These are phyloP conservation scores for Chytridiales sp. DNA, from an alignment of 371 early-diverging fungal genomes.

Conservation along the genomic window DNA sequence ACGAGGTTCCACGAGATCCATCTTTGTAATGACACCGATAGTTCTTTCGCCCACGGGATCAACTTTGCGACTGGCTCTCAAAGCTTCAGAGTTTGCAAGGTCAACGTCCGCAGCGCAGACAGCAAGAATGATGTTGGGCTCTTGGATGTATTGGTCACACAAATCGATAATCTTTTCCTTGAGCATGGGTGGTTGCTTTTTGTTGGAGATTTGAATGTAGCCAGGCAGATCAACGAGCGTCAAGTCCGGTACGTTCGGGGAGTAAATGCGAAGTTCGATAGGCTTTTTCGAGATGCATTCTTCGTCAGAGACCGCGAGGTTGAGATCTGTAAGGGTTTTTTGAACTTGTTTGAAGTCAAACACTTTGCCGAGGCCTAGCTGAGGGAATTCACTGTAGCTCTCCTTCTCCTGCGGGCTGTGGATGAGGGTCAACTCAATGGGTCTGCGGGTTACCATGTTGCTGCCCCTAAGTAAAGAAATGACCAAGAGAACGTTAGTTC, in stretches of 20 bases:
- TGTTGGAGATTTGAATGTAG: slow-evolving; percentile 94
- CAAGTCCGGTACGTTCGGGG: slow-evolving; percentile 93
- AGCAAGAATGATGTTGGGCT: slow-evolving; percentile 95
- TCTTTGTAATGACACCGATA: slow-evolving; percentile 98
- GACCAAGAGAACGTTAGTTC: background rate
- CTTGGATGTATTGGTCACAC: slow-evolving; percentile 89
- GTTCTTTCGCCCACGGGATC: slow-evolving; percentile 96
- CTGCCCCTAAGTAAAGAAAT: slow-evolving; percentile 64
- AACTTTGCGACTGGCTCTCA: slow-evolving; percentile 82
- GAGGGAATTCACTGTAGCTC: slow-evolving; percentile 94
- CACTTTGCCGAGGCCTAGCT: slow-evolving; percentile 84
- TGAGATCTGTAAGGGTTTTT: slow-evolving; percentile 87
- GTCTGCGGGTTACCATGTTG: slow-evolving; percentile 98
- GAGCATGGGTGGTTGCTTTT: slow-evolving; percentile 90
- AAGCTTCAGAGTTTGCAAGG: slow-evolving; percentile 97
- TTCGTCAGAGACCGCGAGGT: slow-evolving; percentile 85
- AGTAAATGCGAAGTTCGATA: slow-evolving; percentile 92
- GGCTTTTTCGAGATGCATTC: slow-evolving; percentile 94
- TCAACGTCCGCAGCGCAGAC: slow-evolving; percentile 98
- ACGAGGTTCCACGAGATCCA: slow-evolving; percentile 94
- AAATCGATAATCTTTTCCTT: slow-evolving; percentile 92
- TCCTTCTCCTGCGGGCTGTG: slow-evolving; percentile 83
- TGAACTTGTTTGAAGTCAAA: slow-evolving; percentile 84
- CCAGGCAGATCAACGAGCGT: slow-evolving; percentile 99
- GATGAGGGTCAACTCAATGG: slow-evolving; percentile 96